phyloP scores from a whole-genome alignment of 129 eudicot genomes.

The Centella asiatica region DNA sequence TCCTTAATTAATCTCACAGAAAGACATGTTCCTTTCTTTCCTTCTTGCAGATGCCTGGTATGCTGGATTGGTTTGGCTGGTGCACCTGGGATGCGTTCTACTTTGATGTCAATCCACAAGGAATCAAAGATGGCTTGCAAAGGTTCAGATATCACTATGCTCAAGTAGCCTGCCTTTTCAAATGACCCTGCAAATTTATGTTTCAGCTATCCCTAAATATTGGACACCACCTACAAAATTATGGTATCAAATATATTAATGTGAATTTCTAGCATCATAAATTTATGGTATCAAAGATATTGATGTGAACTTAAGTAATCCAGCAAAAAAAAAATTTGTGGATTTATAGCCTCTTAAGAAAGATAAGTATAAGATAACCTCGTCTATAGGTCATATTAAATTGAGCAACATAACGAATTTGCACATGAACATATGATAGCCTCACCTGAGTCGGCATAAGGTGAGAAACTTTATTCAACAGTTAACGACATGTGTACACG shows the following conservation, averaged over 20 bases:
- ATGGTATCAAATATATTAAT: neutral
- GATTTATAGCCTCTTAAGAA: no score
- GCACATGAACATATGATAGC: no score
- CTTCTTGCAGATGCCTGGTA: conserved; percentile 36
- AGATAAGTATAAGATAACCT: no score
- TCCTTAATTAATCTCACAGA: neutral
- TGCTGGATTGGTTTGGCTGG: conserved; percentile 47
- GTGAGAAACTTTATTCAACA: no score
- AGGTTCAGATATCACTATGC: conserved; percentile 12
- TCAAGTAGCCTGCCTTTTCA: neutral
- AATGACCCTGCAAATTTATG: neutral
- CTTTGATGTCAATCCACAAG: conserved; percentile 31
- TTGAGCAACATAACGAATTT: no score
- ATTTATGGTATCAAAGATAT: no score
- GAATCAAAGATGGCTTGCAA: conserved; percentile 32
- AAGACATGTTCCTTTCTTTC: neutral
- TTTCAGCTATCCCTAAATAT: neutral
- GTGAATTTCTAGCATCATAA: no score
- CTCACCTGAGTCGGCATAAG: no score
- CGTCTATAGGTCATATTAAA: no score
- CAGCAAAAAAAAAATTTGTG: no score
- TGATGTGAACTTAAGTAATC: no score
- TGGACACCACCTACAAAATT: neutral
- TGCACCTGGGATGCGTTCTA: conserved; percentile 58
- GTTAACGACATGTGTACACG: no score